Base-by-base conservation (phyloP, 495 filamentous ascomycete genomes). In the Neurospora pannonica region DNA sequence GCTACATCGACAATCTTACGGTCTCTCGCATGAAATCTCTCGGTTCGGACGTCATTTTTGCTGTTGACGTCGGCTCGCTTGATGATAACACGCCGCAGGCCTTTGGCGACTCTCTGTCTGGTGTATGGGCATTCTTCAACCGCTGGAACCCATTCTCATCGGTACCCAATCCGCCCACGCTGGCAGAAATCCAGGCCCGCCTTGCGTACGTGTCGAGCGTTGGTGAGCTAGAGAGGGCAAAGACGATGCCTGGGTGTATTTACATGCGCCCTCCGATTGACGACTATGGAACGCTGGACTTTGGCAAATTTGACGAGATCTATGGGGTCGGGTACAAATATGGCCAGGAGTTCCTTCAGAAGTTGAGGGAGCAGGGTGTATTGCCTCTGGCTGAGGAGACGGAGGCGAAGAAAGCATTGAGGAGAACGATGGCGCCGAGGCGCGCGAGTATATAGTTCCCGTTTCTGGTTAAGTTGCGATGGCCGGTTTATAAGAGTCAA, bases 241-340 rank as follows among this genome's bases (percentile, higher is more conserved):
- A 99, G 84, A 90, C 85, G 13, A 93, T 89, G 74, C 87, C 92
- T 0, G 97, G 96, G 7, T 97, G 94, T 80, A 83, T 95, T 31
- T 99, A 98, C 79, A 96, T 98, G 93, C 88, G 96, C 6, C 97
- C 97, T 36, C 96, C 96, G 4, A 92, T 99, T 72, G 97, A 98
- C 78, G 86, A 89, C 7, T 98, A 97, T 74, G 96, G 94, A 0
- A 99, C 96, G 9, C 83, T 99, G 71, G 97, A 98, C 62, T 99
- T 99, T 85, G 92, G 89, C 71, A 97, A 94, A 81, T 98, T 99
- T 82, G 94, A 97, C 75, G 96, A 98, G 85, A 98, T 99, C 74
- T 97, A 95, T 79, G 85, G 90, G 77, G 86, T 97, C 3, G 97
- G 96, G 4, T 97, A 97, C 81, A 84, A 87, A 39, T 98, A 90